These are phyloP conservation scores for Pisolithus tinctorius DNA, from an alignment of 768 basidiomycete genomes.

Conservation along the genomic window DNA sequence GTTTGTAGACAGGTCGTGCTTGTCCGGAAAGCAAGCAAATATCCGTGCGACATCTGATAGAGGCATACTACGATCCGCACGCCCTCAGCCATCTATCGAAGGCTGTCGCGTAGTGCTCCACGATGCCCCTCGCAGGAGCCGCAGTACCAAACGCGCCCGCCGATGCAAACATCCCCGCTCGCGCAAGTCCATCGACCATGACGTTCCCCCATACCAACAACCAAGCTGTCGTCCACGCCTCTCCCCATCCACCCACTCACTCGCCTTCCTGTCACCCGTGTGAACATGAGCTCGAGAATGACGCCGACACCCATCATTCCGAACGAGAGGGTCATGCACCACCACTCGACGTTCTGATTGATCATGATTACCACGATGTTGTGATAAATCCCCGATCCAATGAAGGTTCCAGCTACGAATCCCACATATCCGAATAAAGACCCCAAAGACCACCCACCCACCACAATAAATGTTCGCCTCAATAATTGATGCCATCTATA, in stretches of 20 bases:
- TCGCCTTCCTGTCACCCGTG: conserved; percentile 28
- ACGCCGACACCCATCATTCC: background rate
- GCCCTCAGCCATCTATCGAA: background rate
- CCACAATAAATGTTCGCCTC: background rate
- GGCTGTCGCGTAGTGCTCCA: background rate
- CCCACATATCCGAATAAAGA: background rate
- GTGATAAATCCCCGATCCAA: background rate
- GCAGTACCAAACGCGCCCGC: background rate
- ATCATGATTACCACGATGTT: conserved; percentile 39
- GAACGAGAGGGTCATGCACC: background rate
- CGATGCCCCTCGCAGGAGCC: background rate
- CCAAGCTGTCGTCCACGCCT: conserved; percentile 48
- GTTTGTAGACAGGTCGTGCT: too few relatives aligned
- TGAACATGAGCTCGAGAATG: background rate
- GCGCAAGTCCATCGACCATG: conserved; percentile 33
- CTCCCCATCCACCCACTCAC: conserved; percentile 39
- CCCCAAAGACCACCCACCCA: background rate
- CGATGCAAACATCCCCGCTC: background rate
- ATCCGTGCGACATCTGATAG: too few relatives aligned
- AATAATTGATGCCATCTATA: conserved; percentile 49
- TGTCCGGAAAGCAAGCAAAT: too few relatives aligned
- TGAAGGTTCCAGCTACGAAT: background rate
- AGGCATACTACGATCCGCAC: background rate
- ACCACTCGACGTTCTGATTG: background rate
- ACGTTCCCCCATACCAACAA: conserved; percentile 38